Base-by-base conservation (phyloP, 768 basidiomycete genomes). In the Lactarius trivialis region DNA sequence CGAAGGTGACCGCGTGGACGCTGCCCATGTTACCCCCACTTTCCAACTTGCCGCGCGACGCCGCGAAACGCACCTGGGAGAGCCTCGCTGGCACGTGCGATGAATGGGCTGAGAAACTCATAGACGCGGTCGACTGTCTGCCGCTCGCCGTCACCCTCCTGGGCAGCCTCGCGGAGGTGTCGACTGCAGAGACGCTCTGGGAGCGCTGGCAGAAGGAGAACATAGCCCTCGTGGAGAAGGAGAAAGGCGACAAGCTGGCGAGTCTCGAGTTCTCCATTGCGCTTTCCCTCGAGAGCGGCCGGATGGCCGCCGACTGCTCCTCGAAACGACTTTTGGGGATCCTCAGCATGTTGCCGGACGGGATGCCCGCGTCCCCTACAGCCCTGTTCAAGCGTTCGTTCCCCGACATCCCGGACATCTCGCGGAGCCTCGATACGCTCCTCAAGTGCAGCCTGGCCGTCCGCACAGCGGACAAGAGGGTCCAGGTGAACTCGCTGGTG, bases 401-500 rank as follows among this genome's bases (percentile, higher is more conserved):
- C 37, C 45, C 58, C 4, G 53, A 50, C 30, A 49, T 63, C 12
- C 37, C 53, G 2, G 37, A 59, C 9, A 55, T 59, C n/a, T 34
- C 53, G 3, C 53, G 62, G 12, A 41, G 53, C 45, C 53, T 63
- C 19, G 58, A 63, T 17, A 63, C 62, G 14, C 62, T 63, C 8
- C 30, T 63, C 7, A 58, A 49, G 24, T 58, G 58, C 30, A 63
- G 62, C 37, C 53, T 63, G 7, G 62, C 62, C 1, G 53, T 63
- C 30, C 52, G 36, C 36, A 41, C 39, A 7, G 34, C 62, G 26
- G 57, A 55, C 21, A 58, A 55, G 34, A 48, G 62, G 53, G 58
- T 63, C 30, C 62, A 59, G 36, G 62, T 63, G 45, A 63, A 63
- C 62, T 63, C 62, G 57, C 45, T 63, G 12, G 62, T 63, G 9